Evolutionary conservation across 2,329 filamentous ascomycete species (phyloP).

Genomic region (Trichoderma sp.): DNA sequence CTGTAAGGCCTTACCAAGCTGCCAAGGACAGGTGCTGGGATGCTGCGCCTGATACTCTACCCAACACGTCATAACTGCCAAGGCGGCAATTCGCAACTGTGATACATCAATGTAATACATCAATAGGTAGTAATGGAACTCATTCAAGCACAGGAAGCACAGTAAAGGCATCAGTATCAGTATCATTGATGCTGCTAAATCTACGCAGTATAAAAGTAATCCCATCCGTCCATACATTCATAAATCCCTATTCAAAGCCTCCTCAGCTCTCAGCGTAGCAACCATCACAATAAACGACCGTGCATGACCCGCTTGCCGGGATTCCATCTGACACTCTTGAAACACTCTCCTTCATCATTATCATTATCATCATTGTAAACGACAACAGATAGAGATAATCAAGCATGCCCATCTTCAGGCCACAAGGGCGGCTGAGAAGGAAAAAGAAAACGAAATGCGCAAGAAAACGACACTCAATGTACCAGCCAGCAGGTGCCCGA

Average conservation of each 20-base stretch:
- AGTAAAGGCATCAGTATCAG: neutral
- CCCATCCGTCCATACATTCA: neutral
- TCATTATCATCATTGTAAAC: slow-evolving; percentile 18
- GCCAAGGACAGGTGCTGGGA: neutral
- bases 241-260: neutral
- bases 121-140: neutral
- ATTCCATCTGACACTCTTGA: slow-evolving; percentile 10
- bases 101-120: neutral
- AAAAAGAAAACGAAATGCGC: neutral
- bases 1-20: neutral
- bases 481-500: neutral
- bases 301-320: slow-evolving; percentile 1
- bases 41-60: neutral
- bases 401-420: neutral
- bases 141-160: neutral
- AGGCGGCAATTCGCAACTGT: neutral
- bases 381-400: slow-evolving; percentile 2
- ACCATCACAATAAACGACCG: neutral
- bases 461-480: neutral
- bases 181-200: neutral
- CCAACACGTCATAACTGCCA: neutral
- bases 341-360: slow-evolving; percentile 14
- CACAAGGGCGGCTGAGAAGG: neutral
- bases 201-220: neutral
- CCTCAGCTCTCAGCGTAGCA: neutral